Evolutionary conservation across 1,284 basidiomycete species (phyloP).

Genomic region (Trametes pubescens): DNA sequence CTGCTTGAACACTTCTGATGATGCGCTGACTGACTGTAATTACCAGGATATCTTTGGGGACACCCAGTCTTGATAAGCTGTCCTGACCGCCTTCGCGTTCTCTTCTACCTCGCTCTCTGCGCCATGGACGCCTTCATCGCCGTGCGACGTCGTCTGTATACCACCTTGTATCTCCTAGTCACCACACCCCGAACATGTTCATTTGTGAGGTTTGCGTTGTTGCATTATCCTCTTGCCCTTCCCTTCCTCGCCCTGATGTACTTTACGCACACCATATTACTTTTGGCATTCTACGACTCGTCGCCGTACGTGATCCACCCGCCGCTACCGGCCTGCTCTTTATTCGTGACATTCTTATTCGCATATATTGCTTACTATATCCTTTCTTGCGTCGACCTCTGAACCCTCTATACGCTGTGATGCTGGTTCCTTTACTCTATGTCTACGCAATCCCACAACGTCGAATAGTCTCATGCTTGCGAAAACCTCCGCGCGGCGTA

Average conservation of each 20-base stretch:
- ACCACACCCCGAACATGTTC: neutral
- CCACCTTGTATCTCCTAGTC: slow-evolving; percentile 13
- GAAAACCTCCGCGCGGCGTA: neutral
- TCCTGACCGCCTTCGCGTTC: too few relatives aligned
- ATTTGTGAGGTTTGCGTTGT: neutral
- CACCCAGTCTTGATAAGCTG: neutral
- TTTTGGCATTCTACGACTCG: neutral
- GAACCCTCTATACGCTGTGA: neutral
- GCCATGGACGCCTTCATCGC: neutral
- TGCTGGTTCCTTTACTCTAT: neutral
- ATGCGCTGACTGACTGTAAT: neutral
- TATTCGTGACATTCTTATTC: neutral
- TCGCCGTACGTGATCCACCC: too few relatives aligned
- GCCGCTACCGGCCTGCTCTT: neutral
- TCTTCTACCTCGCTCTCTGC: neutral
- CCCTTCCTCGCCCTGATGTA: neutral
- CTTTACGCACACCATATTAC: neutral
- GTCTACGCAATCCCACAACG: neutral
- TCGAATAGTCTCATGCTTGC: neutral
- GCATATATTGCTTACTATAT: neutral
- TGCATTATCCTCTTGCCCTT: neutral
- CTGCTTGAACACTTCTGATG: neutral
- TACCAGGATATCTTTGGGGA: neutral
- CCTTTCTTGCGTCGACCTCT: neutral
- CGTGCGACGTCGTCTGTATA: neutral